Percentiles rank a stretch among this genome's conserved stretches.
These are phyloP conservation scores for Noccaea bulbosa DNA, from an alignment of 345 rosid genomes.

Conservation along the genomic window DNA sequence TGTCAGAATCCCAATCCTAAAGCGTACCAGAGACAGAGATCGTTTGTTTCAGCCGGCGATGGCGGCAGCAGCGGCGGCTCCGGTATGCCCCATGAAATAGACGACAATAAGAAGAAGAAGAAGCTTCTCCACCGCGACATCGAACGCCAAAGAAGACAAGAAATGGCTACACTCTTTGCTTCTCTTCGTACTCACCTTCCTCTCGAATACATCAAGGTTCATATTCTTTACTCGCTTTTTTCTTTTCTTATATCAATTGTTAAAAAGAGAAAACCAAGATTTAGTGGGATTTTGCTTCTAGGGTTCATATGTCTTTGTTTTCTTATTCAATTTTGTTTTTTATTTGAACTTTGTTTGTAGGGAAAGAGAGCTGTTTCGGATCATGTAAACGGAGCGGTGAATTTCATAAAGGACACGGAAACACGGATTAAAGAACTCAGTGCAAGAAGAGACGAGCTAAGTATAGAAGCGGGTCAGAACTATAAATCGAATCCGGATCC, in stretches of 20 bases:
- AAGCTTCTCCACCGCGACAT: conserved; percentile 47
- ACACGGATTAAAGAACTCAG: conserved; percentile 42
- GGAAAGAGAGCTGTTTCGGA: conserved; percentile 59
- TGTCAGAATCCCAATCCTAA: conserved; percentile 22
- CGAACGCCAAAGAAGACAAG: conserved; percentile 52
- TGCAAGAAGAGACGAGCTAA: conserved; percentile 46
- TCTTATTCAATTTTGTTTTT: background rate
- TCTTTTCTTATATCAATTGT: background rate
- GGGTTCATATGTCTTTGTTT: conserved; percentile 27
- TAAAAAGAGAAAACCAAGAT: conserved; percentile 26
- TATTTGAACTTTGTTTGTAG: conserved; percentile 31
- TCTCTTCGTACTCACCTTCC: conserved; percentile 48
- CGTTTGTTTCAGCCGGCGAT: conserved; percentile 22
- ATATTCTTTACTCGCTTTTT: conserved; percentile 4
- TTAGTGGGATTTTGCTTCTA: conserved; percentile 34
- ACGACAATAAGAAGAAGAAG: conserved; percentile 39
- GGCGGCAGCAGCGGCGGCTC: conserved; percentile 39
- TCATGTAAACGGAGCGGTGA: conserved; percentile 53
- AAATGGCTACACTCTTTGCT: conserved; percentile 47
- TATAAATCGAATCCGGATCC: conserved; percentile 22
- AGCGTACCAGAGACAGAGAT: conserved; percentile 35
- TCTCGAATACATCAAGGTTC: conserved; percentile 47
- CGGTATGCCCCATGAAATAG: conserved; percentile 18
- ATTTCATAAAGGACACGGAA: conserved; percentile 50
- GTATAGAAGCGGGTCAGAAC: conserved; percentile 16